Conservation (phyloP, 2,329 filamentous ascomycete species). For the Metarhizium brunneum region DNA sequence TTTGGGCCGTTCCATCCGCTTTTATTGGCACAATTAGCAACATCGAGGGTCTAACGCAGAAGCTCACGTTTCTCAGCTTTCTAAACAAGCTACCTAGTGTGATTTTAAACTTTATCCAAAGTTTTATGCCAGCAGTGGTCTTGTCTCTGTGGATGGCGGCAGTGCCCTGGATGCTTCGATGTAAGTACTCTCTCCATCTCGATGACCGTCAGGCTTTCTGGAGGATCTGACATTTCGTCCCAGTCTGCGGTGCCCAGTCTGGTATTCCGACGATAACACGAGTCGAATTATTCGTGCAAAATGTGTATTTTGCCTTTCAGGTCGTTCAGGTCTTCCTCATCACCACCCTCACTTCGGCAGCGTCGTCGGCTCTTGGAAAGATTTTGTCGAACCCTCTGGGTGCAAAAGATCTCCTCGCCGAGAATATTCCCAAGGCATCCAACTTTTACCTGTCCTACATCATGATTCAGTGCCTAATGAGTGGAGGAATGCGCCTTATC, state of each 20-base stretch:
- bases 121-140: slow-evolving; percentile 70
- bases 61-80: slow-evolving; percentile 64
- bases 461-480: slow-evolving; percentile 77
- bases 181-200: slow-evolving; percentile 13
- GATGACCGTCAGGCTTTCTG: not conserved
- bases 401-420: slow-evolving; percentile 57
- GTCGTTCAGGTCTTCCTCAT: slow-evolving; percentile 89
- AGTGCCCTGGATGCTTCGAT: slow-evolving; percentile 71
- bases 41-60: slow-evolving; percentile 55
- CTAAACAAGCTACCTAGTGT: slow-evolving; percentile 58
- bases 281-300: slow-evolving; percentile 83
- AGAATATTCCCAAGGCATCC: slow-evolving; percentile 70
- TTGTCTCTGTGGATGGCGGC: slow-evolving; percentile 79
- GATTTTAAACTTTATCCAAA: slow-evolving; percentile 77
- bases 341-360: slow-evolving; percentile 72
- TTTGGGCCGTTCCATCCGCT: slow-evolving; percentile 71
- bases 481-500: slow-evolving; percentile 65
- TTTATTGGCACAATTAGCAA: slow-evolving; percentile 83
- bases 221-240: not conserved
- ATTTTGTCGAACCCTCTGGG: slow-evolving; percentile 54
- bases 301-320: slow-evolving; percentile 84
- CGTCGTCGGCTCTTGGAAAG: slow-evolving; percentile 55
- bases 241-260: slow-evolving; percentile 65
- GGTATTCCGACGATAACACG: slow-evolving; percentile 73
- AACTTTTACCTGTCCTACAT: slow-evolving; percentile 96